Evolutionary conservation across 2,329 filamentous ascomycete genomes (phyloP).

Genomic region (Monosporascus sp.): DNA sequence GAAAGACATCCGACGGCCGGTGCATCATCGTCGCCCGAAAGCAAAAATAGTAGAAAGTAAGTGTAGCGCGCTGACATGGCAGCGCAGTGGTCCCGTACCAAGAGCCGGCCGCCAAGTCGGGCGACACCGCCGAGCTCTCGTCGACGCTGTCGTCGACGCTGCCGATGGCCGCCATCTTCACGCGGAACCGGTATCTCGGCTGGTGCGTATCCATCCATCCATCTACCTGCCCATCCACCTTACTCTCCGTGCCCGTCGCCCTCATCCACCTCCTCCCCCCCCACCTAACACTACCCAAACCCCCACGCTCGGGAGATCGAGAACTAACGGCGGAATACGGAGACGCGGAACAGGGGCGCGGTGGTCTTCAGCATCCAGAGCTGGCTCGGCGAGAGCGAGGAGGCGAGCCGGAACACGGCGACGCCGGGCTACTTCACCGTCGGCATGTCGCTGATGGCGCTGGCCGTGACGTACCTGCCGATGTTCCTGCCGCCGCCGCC

Average conservation of each 20-base stretch:
- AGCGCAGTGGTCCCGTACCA: conserved; percentile 79
- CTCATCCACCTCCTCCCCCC: no score
- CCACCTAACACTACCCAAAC: no score
- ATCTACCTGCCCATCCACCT: neutral
- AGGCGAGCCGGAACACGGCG: conserved; percentile 55
- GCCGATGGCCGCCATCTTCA: conserved; percentile 95
- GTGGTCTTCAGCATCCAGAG: conserved; percentile 70
- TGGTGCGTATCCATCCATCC: conserved; percentile 42
- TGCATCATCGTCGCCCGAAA: conserved; percentile 1
- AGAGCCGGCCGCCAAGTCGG: conserved; percentile 62
- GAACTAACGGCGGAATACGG: neutral
- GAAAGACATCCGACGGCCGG: neutral
- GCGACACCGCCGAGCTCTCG: conserved; percentile 62
- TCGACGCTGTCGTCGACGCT: conserved; percentile 72
- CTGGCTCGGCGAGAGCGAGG: conserved; percentile 72
- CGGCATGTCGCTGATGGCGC: conserved; percentile 68
- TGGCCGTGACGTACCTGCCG: conserved; percentile 48
- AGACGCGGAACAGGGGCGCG: conserved; percentile 51
- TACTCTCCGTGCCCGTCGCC: no score
- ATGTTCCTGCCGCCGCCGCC: conserved; percentile 43
- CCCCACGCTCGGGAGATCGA: neutral
- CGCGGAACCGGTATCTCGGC: conserved; percentile 75
- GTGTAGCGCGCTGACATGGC: neutral
- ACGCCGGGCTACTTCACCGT: conserved; percentile 72
- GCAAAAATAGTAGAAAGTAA: neutral